phyloP scores from a whole-genome alignment of 768 basidiomycete species.

The Boletales sp. region DNA sequence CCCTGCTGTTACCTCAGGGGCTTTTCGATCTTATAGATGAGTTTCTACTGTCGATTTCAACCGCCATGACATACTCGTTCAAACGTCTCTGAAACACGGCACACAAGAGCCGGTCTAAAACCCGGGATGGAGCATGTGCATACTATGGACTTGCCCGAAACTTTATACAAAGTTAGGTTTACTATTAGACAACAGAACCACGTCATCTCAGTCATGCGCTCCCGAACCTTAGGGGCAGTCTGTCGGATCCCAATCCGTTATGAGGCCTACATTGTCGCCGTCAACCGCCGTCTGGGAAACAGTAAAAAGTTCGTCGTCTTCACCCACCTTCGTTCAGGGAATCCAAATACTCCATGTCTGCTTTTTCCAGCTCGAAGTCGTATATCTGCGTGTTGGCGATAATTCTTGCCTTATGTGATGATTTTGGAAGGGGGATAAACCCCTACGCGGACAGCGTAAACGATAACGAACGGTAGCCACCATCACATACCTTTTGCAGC shows the following conservation, averaged over 20 bases:
- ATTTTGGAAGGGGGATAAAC: slow-evolving; percentile 66
- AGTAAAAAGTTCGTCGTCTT: background rate
- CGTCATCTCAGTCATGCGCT: background rate
- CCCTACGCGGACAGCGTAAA: slow-evolving; percentile 3
- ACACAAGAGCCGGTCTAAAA: background rate
- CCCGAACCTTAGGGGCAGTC: slow-evolving; percentile 7
- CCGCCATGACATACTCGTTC: background rate
- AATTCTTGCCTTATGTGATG: slow-evolving; percentile 50
- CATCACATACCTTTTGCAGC: slow-evolving; percentile 59
- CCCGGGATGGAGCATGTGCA: background rate
- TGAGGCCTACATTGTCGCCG: slow-evolving; percentile 1
- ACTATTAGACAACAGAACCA: slow-evolving; percentile 2
- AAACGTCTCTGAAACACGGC: background rate
- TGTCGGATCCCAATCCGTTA: slow-evolving; percentile 8
- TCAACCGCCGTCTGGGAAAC: background rate
- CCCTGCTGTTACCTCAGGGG: background rate
- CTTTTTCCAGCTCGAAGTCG: slow-evolving; percentile 52
- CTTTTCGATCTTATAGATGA: background rate
- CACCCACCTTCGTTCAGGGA: slow-evolving; percentile 49
- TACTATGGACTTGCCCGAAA: background rate
- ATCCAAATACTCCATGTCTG: slow-evolving; percentile 51
- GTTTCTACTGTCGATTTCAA: no score
- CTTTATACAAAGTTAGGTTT: slow-evolving; percentile 20
- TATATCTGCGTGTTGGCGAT: slow-evolving; percentile 57
- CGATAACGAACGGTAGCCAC: background rate